Evolutionary conservation across 202 grass and related monocot genomes (phyloP).

Genomic region (Carex arenaria): DNA sequence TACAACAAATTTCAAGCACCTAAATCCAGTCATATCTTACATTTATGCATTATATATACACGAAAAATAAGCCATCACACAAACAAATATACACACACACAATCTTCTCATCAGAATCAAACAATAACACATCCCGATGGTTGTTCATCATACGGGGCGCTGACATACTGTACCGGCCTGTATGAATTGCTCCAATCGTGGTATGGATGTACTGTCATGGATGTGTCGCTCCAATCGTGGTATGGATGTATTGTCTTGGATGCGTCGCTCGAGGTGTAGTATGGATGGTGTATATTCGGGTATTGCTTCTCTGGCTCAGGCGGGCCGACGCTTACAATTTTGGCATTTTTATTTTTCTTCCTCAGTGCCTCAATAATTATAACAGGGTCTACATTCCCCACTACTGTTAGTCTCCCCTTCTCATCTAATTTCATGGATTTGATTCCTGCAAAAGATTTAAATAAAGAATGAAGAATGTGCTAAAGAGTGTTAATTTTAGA

Average conservation of each 20-base stretch:
- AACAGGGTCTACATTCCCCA: constrained; percentile 58
- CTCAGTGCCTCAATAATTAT: constrained; percentile 43
- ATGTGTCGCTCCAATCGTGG: not conserved
- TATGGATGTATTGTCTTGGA: not conserved
- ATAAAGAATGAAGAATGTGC: not conserved
- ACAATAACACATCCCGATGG: not conserved
- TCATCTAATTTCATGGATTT: constrained; percentile 54
- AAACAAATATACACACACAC: not conserved
- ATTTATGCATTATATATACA: not conserved
- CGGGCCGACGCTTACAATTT: constrained; percentile 39
- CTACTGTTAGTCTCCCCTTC: constrained; percentile 58
- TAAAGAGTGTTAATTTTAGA: not conserved
- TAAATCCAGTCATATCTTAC: not conserved
- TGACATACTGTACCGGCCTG: not conserved
- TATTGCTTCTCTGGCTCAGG: constrained; percentile 38
- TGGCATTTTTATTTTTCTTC: constrained; percentile 41
- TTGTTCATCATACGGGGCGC: not conserved
- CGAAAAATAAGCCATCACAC: not conserved
- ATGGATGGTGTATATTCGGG: not conserved
- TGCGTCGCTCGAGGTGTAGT: not conserved
- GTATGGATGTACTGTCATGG: not conserved
- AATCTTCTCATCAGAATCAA: not conserved
- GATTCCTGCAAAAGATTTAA: constrained; percentile 27
- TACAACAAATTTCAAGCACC: not conserved
- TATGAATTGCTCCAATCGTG: not conserved